Evolutionary conservation across 1,284 basidiomycete genomes (phyloP).

Genomic region (Leccinum holopus): DNA sequence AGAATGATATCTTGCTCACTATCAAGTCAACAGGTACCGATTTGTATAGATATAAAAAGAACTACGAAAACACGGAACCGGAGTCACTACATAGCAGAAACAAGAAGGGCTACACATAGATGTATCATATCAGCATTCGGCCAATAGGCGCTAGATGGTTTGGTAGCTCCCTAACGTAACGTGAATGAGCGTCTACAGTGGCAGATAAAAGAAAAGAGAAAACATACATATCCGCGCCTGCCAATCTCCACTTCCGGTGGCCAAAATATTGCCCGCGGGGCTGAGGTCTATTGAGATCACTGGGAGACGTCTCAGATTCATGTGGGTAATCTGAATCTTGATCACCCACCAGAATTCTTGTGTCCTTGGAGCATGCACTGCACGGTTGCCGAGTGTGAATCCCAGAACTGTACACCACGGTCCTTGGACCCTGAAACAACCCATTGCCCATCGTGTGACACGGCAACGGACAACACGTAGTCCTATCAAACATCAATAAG

Average conservation of each 20-base stretch:
- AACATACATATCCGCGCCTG: conserved; percentile 75
- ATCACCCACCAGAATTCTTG: conserved; percentile 70
- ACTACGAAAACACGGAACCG: conserved; percentile 11
- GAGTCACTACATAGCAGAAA: conserved; percentile 28
- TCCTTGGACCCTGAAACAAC: conserved; percentile 92
- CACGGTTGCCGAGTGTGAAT: conserved; percentile 68
- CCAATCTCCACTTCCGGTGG: conserved; percentile 88
- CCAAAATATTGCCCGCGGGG: conserved; percentile 71
- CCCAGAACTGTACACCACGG: conserved; percentile 88
- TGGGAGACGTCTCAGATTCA: conserved; percentile 29
- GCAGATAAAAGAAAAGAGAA: not conserved
- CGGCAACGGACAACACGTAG: conserved; percentile 77
- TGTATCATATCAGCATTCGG: conserved; percentile 14
- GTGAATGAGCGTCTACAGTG: conserved; percentile 6
- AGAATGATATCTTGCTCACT: conserved; percentile 7
- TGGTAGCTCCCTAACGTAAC: conserved; percentile 31
- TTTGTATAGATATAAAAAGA: conserved; percentile 27
- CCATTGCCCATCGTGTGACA: conserved; percentile 84
- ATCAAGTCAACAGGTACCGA: conserved; percentile 13
- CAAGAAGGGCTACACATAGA: conserved; percentile 32
- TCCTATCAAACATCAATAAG: conserved; percentile 44
- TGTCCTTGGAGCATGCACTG: conserved; percentile 89
- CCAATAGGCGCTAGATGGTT: conserved; percentile 23
- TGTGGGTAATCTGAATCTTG: not conserved
- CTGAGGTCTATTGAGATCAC: conserved; percentile 87